Evolutionary conservation across 2,329 filamentous ascomycete genomes (phyloP), one percentile per base, ranked within the genome.

Genomic region (Aspergillus fischeri): DNA sequence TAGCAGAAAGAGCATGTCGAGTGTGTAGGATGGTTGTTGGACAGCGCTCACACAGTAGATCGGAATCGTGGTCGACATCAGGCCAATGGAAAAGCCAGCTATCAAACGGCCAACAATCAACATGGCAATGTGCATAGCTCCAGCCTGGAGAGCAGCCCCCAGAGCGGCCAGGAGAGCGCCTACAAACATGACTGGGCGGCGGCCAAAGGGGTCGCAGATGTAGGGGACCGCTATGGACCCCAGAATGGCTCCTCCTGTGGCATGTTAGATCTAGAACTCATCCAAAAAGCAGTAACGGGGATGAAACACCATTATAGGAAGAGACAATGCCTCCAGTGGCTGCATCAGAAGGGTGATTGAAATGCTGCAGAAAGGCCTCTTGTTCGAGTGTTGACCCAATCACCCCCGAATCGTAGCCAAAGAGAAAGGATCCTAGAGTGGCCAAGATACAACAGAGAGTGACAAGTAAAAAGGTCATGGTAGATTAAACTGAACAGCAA

Each of bases 81-180:
- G 68, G 3, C 80, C 80, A n/a, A 82, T 72, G 1, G 78, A 79
- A 11, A 80, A 54, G 4, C 80, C 80, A 10, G 78, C 79, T 58
- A 81, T 76, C 60, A 79, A 77, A 54, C 80, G 76, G 6, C 80
- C 80, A n/a, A 74, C 66, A 41, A 82, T 79, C 10, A 82, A 66
- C 75, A 81, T 65, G 35, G 56, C 55, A 60, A 75, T 67, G 53
- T 65, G 67, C 14, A 67, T 59, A 2, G 73, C 67, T 24, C 69
- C 72, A 8, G 70, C 70, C 55, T 75, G 73, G 17, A 76, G 56
- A 29, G 69, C 68, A 11, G 67, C 69, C 7, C 73, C 75, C 3
- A 75, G 49, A n/a, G 68, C 58, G 7, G 72, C 70, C 7, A 73
- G 56, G 10, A 73, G 10, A 11, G 69, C 67, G 10, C 73, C 75